Base-by-base conservation (phyloP, 768 basidiomycete genomes). In the Chiua virens region DNA sequence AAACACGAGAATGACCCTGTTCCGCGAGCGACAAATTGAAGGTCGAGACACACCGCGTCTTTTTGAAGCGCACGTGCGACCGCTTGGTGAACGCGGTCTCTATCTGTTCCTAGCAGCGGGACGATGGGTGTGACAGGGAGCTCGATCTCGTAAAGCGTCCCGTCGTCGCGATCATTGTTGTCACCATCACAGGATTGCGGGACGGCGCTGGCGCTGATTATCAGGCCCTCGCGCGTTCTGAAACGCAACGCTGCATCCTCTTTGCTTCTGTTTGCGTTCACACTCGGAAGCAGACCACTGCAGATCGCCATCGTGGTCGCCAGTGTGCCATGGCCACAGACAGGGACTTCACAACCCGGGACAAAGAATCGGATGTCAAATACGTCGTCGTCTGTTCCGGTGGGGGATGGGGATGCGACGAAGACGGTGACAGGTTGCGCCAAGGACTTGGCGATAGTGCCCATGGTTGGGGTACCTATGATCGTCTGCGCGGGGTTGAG, bases 301-400 rank as follows among this genome's bases (percentile, higher is more conserved):
- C 50, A 75, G 14, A 81, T 57, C 3, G 69, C 71, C 46, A 73
- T 67, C 1, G 75, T 71, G 21, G 77, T 70, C 3, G 77, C 79
- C 11, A 82, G 56, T 3, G 72, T 71, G 6, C 65, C 78, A 55
- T 79, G 77, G 25, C 75, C 76, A 46, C 79, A 79, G 11, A 79
- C 42, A 3, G 67, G 62, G 1, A 68, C 42, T 45, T 75, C 73
- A 1, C 35, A n/a, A 2, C 61, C 60, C 2, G 72, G 39, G 14
- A 66, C 58, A 49, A 76, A 70, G 64, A 70, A 80, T 39, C 76
- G 73, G 28, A 81, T 67, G 27, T 62, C 54, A 47, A 72, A 73
- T 7, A 67, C 56, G 36, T 60, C 57, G 0, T 55, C 57, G 27
- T 27, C 30, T 10, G 10, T 40, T n/a, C 10, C 30, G 30, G 30